These are phyloP conservation scores for Colletotrichum theobromicola DNA, from an alignment of 2,329 filamentous ascomycete species.

Conservation along the genomic window DNA sequence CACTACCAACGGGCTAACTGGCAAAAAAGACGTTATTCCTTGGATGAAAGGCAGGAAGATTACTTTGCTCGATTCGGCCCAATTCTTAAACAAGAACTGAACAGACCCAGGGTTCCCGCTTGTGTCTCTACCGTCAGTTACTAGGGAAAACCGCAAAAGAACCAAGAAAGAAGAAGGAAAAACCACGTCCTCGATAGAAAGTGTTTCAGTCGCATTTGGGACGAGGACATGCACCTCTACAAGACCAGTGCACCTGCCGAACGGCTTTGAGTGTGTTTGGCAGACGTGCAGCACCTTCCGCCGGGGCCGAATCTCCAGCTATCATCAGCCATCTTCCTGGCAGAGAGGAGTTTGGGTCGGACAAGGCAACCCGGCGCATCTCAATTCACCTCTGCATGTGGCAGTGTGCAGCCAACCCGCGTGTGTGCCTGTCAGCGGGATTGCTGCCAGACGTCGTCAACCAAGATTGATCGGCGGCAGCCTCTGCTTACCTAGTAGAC, in stretches of 20 bases:
- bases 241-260: not conserved
- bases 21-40: not conserved
- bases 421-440: not conserved
- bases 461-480: not conserved
- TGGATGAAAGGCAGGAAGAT: not conserved
- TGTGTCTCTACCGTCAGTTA: not conserved
- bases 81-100: not conserved
- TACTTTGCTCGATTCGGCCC: not conserved
- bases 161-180: not conserved
- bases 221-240: not conserved
- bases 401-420: not conserved
- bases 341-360: not conserved
- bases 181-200: not conserved
- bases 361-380: not conserved
- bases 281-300: not conserved
- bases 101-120: not conserved
- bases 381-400: not conserved
- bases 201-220: constrained; percentile 15
- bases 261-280: not conserved
- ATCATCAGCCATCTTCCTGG: not conserved
- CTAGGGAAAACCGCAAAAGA: not conserved
- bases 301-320: not conserved
- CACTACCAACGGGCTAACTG: not conserved
- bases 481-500: not conserved
- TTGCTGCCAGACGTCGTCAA: not conserved